Evolutionary conservation across 352 stramenopile genomes (phyloP).

Genomic region (Thraustochytrium sp.): DNA sequence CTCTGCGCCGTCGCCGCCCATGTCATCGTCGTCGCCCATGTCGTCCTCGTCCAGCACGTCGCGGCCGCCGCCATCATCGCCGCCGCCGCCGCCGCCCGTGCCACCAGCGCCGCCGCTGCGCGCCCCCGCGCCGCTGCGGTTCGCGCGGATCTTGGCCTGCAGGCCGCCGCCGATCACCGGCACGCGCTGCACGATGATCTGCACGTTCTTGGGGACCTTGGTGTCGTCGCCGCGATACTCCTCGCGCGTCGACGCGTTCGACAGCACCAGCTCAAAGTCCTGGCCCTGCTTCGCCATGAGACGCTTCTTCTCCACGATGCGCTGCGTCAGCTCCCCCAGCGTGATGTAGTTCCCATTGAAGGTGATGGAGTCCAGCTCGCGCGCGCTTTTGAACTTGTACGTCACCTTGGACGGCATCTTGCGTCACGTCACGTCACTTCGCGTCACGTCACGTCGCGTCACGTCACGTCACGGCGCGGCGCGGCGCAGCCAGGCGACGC

Average conservation of each 20-base stretch:
- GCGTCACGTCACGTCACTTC: too few species aligned
- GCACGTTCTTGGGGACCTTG: neutral
- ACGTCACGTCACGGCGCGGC: too few species aligned
- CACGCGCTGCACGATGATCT: slow-evolving; percentile 20
- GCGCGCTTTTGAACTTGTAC: slow-evolving; percentile 26
- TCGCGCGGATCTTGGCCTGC: neutral
- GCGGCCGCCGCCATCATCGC: neutral
- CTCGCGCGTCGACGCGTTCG: neutral
- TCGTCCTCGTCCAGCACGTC: neutral
- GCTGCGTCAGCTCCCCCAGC: slow-evolving; percentile 2
- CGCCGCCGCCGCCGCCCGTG: neutral
- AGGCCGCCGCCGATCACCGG: neutral
- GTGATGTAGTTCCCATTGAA: slow-evolving; percentile 36
- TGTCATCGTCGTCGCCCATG: neutral
- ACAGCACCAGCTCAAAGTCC: slow-evolving; percentile 31
- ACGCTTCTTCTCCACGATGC: slow-evolving; percentile 19
- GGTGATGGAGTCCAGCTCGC: neutral
- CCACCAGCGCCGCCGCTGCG: neutral
- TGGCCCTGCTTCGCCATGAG: slow-evolving; percentile 8
- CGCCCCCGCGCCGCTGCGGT: neutral
- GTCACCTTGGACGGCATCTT: slow-evolving; percentile 35
- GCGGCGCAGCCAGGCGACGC: too few species aligned
- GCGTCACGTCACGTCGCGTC: too few species aligned
- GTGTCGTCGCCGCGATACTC: slow-evolving; percentile 16
- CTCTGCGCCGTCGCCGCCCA: neutral